These are phyloP conservation scores for Rhizopogon roseolus DNA, from an alignment of 768 basidiomycete species.

Conservation along the genomic window DNA sequence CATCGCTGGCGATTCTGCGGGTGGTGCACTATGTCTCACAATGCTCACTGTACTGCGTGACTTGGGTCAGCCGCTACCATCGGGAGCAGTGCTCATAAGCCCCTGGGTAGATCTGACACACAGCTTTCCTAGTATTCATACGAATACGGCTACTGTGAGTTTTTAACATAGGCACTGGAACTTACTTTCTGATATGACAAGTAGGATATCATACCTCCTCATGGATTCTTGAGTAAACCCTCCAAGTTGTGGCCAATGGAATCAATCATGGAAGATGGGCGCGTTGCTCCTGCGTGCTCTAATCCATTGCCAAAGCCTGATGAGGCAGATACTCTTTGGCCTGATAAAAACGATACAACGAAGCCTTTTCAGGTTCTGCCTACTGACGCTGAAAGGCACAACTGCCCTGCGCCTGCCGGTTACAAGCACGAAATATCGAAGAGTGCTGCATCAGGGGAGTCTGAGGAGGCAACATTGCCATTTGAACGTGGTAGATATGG, in stretches of 20 bases:
- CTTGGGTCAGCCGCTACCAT: conserved; percentile 61
- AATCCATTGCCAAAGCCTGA: conserved; percentile 46
- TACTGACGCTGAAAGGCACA: conserved; percentile 8
- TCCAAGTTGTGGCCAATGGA: conserved; percentile 56
- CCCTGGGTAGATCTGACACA: conserved; percentile 89
- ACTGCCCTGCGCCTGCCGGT: conserved; percentile 9
- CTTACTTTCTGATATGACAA: neutral
- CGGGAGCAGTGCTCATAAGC: conserved; percentile 73
- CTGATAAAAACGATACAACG: conserved; percentile 23
- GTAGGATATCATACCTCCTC: conserved; percentile 63
- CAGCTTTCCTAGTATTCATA: conserved; percentile 71
- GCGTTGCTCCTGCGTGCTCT: conserved; percentile 31
- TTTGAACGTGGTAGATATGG: neutral
- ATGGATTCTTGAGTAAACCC: conserved; percentile 60
- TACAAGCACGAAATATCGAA: neutral
- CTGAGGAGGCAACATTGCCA: conserved; percentile 28
- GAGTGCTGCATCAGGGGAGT: conserved; percentile 9
- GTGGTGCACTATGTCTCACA: conserved; percentile 61
- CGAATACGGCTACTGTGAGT: conserved; percentile 58
- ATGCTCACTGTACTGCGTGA: conserved; percentile 65
- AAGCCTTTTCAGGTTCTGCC: conserved; percentile 1
- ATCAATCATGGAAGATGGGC: conserved; percentile 26
- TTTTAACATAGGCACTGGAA: neutral
- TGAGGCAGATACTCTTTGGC: conserved; percentile 42
- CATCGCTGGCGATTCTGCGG: conserved; percentile 77